These are phyloP conservation scores for Penicillium aurantiogriseum DNA, from an alignment of 2,329 filamentous ascomycete genomes.

Conservation along the genomic window DNA sequence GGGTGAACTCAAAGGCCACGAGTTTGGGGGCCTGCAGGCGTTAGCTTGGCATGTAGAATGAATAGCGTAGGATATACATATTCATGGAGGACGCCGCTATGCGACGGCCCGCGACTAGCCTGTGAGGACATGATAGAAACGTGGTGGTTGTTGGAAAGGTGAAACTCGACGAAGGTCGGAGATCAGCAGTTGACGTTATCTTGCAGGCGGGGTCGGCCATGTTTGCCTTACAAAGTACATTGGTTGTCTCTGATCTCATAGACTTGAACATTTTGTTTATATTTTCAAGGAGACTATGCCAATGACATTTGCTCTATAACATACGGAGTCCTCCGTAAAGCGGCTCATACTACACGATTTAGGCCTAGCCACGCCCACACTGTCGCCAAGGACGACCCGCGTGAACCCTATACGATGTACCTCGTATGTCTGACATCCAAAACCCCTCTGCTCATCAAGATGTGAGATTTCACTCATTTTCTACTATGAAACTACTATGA, in stretches of 20 bases:
- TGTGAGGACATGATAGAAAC: conserved; percentile 8
- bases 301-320: not conserved
- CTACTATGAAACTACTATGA: not conserved
- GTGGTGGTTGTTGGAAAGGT: not conserved
- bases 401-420: not conserved
- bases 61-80: conserved; percentile 30
- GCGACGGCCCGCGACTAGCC: conserved; percentile 20
- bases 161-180: not conserved
- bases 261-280: not conserved
- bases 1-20: conserved; percentile 43
- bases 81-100: conserved; percentile 37
- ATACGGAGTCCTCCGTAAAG: not conserved
- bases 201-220: not conserved
- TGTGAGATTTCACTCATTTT: not conserved
- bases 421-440: not conserved
- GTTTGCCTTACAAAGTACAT: not conserved
- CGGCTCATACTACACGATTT: not conserved
- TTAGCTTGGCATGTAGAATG: not conserved
- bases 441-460: not conserved
- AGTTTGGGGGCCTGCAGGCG: conserved; percentile 37
- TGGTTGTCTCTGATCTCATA: not conserved
- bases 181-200: conserved; percentile 14
- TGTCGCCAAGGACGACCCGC: not conserved
- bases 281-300: not conserved
- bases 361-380: not conserved